Evolutionary conservation across 495 filamentous ascomycete genomes (phyloP).

Genomic region (Monascus purpureus): DNA sequence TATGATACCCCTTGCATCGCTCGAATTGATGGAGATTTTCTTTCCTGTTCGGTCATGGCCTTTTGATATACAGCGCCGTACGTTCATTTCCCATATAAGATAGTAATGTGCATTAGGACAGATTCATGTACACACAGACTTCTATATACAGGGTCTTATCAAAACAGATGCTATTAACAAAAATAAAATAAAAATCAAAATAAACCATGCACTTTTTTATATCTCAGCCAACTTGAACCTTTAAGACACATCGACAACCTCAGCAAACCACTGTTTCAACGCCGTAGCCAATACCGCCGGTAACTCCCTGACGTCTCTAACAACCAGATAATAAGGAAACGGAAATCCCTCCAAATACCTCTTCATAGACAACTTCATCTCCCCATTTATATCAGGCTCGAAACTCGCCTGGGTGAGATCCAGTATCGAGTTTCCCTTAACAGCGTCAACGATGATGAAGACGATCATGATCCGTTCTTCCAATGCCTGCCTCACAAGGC

Average conservation of each 20-base stretch:
- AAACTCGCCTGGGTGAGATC: slow-evolving; percentile 74
- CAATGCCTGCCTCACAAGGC: slow-evolving; percentile 71
- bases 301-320: slow-evolving; percentile 79
- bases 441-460: slow-evolving; percentile 86
- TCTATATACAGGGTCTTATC: too few relatives aligned
- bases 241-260: slow-evolving; percentile 60
- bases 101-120: too few relatives aligned
- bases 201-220: too few relatives aligned
- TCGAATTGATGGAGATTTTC: too few relatives aligned
- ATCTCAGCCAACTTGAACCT: too few relatives aligned
- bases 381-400: slow-evolving; percentile 43
- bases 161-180: too few relatives aligned
- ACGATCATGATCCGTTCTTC: slow-evolving; percentile 97
- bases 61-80: too few relatives aligned
- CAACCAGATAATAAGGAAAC: slow-evolving; percentile 90
- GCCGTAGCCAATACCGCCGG: slow-evolving; percentile 76
- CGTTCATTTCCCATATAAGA: too few relatives aligned
- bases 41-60: too few relatives aligned
- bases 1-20: too few relatives aligned
- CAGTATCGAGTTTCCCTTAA: slow-evolving; percentile 53
- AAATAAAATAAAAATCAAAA: too few relatives aligned
- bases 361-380: slow-evolving; percentile 61
- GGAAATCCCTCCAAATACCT: slow-evolving; percentile 91
- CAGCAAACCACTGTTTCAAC: slow-evolving; percentile 91
- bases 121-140: too few relatives aligned